These are phyloP conservation scores for Fagus crenata DNA, from an alignment of 306 rosid genomes.

Conservation along the genomic window DNA sequence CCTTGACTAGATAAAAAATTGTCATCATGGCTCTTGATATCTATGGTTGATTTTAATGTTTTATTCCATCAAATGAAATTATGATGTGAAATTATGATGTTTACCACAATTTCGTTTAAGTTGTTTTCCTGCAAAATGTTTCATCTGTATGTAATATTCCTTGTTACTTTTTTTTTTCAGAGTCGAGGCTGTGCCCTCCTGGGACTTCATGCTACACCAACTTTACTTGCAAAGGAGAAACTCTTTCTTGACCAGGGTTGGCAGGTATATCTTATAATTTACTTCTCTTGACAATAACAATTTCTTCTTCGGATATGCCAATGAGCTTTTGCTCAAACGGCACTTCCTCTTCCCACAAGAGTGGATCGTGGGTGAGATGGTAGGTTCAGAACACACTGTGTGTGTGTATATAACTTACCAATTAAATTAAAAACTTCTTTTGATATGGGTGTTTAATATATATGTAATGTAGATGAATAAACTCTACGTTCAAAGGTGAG, in stretches of 20 bases:
- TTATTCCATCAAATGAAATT: conserved; percentile 2
- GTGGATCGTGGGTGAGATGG: too few relatives aligned
- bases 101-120: neutral
- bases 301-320: neutral
- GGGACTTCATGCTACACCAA: conserved; percentile 74
- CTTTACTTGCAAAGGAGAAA: conserved; percentile 69
- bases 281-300: neutral
- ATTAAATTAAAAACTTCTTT: too few relatives aligned
- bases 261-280: conserved; percentile 58
- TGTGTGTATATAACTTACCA: too few relatives aligned
- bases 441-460: conserved; percentile 12
- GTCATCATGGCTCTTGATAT: neutral
- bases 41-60: neutral
- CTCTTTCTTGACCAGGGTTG: conserved; percentile 86
- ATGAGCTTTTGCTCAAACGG: too few relatives aligned
- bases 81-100: too few relatives aligned
- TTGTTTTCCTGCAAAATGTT: neutral
- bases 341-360: too few relatives aligned
- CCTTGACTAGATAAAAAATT: neutral
- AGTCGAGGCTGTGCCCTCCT: conserved; percentile 80
- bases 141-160: neutral
- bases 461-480: conserved; percentile 8
- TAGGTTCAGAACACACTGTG: too few relatives aligned
- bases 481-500: neutral
- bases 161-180: conserved; percentile 37